Evolutionary conservation across 345 rosid species (phyloP).

Genomic region (Noccaea caerulescens): DNA sequence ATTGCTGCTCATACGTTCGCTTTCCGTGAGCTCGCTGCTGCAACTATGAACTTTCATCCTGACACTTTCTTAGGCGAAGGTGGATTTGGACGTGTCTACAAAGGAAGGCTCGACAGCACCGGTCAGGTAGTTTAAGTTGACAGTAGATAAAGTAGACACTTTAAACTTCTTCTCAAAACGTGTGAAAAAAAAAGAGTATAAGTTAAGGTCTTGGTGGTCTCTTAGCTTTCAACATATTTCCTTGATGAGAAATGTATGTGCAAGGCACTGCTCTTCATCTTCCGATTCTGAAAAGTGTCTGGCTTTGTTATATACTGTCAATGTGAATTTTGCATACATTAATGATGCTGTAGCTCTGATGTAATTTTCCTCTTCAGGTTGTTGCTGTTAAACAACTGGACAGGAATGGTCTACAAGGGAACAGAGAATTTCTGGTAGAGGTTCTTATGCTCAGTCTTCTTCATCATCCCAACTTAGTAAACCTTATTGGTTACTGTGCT

Average conservation of each 20-base stretch:
- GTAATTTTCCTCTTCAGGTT: constrained; percentile 49
- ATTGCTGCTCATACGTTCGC: constrained; percentile 92
- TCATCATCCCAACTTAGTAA: constrained; percentile 95
- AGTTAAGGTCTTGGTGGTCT: background rate
- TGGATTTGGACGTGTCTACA: constrained; percentile 94
- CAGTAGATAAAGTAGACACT: background rate
- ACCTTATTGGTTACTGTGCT: constrained; percentile 96
- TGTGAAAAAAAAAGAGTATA: background rate
- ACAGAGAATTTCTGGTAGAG: constrained; percentile 95
- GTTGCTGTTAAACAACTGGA: constrained; percentile 98
- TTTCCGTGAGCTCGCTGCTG: constrained; percentile 89
- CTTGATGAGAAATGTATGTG: constrained; percentile 8
- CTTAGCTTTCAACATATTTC: background rate
- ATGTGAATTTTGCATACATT: background rate
- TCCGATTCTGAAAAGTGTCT: background rate
- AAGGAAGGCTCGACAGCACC: constrained; percentile 84
- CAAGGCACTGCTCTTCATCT: background rate
- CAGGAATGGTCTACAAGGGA: constrained; percentile 97
- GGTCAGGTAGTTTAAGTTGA: constrained; percentile 71
- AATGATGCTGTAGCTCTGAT: constrained; percentile 9
- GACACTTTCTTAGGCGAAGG: constrained; percentile 98
- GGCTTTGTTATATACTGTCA: constrained; percentile 1
- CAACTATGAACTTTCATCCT: constrained; percentile 86
- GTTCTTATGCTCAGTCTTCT: constrained; percentile 99
- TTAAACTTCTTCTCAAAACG: too few relatives aligned